Percentiles rank a stretch among this genome's conserved stretches.
These are phyloP conservation scores for Chalciporus piperatus DNA, from an alignment of 768 basidiomycete species.

Conservation along the genomic window DNA sequence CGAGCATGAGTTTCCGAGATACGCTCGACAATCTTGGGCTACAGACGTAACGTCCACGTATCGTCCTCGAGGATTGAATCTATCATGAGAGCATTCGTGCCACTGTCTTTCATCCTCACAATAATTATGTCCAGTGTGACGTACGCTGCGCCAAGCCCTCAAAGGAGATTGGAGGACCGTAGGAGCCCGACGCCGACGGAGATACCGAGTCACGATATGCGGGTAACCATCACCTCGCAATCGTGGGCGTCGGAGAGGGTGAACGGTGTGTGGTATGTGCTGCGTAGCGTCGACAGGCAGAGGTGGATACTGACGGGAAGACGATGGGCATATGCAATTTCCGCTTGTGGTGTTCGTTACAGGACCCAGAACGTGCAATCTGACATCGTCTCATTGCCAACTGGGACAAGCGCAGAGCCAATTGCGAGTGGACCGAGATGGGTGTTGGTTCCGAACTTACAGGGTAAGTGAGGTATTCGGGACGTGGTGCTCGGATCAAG, in stretches of 20 bases:
- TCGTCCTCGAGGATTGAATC: background rate
- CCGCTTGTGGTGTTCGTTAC: background rate
- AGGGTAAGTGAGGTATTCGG: constrained; percentile 10
- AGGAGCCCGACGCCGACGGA: constrained; percentile 14
- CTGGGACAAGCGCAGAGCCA: background rate
- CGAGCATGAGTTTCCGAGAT: background rate
- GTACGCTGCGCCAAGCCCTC: constrained; percentile 12
- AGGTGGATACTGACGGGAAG: constrained; percentile 1
- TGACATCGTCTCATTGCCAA: background rate
- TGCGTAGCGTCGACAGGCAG: background rate
- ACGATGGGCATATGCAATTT: constrained; percentile 1
- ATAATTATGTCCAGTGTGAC: constrained; percentile 4
- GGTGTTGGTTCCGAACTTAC: constrained; percentile 8
- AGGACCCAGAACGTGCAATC: constrained; percentile 8
- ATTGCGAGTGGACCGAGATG: constrained; percentile 4
- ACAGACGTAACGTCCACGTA: background rate
- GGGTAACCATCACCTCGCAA: background rate
- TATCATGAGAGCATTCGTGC: constrained; percentile 3
- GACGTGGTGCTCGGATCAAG: constrained; percentile 2
- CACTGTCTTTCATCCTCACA: constrained; percentile 2
- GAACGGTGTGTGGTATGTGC: constrained; percentile 11
- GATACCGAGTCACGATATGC: background rate
- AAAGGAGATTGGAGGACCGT: background rate
- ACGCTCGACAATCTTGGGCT: no score
- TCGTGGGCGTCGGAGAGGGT: constrained; percentile 4